Evolutionary conservation across 2,329 filamentous ascomycete genomes (phyloP), one percentile per base, ranked within the genome.

Genomic region (Colletotrichum lindemuthianum): DNA sequence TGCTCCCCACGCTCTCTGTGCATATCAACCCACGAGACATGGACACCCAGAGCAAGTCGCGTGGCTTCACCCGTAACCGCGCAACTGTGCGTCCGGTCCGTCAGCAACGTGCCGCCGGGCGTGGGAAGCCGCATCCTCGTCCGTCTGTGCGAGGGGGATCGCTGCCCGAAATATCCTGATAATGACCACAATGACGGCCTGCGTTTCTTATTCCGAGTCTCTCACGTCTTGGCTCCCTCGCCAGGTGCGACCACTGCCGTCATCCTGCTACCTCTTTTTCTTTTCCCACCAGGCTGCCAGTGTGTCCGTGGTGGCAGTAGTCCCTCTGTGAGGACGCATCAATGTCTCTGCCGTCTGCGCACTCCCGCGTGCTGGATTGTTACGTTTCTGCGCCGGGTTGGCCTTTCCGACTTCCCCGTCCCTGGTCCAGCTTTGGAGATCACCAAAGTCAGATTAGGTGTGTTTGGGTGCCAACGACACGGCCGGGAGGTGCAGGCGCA

Each of bases 361-460:
- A 43, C 24, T 57, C 55, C 37, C 37, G 45, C 55, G 45, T 37
- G 5, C 15, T 47, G 15, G 44, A 16, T 56, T 47, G 24, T 47
- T 40, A 13, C 13, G 6, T 33, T 32, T 12, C 55, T 43, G 37
- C 34, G 24, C 24, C 61, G 51, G 57, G 45, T 44, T 24, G 24
- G 37, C 39, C 37, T 36, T 65, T 60, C 61, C 61, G 58, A 51
- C 34, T 47, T 44, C 51, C 45, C 58, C 51, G 51, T 56, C 40
- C 58, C 61, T 16, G 59, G 61, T 15, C 45, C 34, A 47, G 45
- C 10, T 47, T 33, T 52, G 58, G 9, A 61, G 58, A 65, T 61
- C 58, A 61, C 24, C 24, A 24, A 24, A 24, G 15, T 48, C 40
- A 61, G 61, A 65, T 65, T 52, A 50, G 60, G 57, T 52, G n/a